Evolutionary conservation across 768 basidiomycete species (phyloP).

Genomic region (Plicaturopsis crispa): DNA sequence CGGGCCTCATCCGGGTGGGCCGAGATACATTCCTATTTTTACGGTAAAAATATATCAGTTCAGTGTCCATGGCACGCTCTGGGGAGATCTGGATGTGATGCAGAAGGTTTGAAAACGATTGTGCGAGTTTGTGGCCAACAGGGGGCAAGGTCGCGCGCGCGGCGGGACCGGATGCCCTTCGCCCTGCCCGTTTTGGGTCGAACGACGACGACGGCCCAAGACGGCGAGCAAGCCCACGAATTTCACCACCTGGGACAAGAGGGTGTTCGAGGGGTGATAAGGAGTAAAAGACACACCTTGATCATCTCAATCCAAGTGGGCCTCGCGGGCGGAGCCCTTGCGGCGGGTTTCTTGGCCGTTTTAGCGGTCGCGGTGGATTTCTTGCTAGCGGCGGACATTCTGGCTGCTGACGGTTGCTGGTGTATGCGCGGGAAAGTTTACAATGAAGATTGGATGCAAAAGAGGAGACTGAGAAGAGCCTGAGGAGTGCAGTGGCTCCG

Average conservation of each 20-base stretch:
- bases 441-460: constrained; percentile 11
- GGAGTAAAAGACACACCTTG: not conserved
- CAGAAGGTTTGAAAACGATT: no score
- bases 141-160: no score
- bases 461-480: constrained; percentile 5
- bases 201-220: not conserved
- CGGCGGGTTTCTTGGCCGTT: constrained; percentile 22
- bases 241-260: no score
- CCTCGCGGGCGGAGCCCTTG: constrained; percentile 34
- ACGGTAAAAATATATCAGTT: constrained; percentile 8
- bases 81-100: no score
- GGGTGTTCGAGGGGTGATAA: no score
- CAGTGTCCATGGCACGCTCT: not conserved
- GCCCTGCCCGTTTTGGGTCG: not conserved
- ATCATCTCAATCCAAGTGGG: constrained; percentile 51
- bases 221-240: not conserved
- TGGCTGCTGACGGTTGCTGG: constrained; percentile 22
- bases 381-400: constrained; percentile 32
- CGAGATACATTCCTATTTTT: constrained; percentile 77
- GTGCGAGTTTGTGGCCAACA: not conserved
- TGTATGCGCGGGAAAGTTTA: constrained; percentile 12
- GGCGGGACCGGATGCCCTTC: not conserved
- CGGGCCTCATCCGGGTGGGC: constrained; percentile 70
- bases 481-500: not conserved
- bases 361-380: constrained; percentile 42